Evolutionary conservation across 208 protist genomes (phyloP).

Genomic region (Balamuthia mandrillaris): DNA sequence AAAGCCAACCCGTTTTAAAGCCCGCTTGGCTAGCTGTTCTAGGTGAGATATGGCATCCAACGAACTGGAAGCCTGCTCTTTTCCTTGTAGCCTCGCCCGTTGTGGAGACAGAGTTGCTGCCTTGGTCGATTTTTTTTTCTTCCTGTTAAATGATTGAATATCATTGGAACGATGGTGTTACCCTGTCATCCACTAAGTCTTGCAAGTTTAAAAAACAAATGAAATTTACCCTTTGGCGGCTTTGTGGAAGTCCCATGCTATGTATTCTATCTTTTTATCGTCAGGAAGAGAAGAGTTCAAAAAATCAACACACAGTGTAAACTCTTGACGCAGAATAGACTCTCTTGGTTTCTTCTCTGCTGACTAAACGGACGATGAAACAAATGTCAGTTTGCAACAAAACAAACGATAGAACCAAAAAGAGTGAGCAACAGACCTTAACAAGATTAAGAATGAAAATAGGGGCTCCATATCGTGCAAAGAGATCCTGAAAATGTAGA

Average conservation of each 20-base stretch:
- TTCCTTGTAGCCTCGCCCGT: no score
- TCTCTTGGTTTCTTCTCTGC: constrained; percentile 84
- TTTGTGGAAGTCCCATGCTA: constrained; percentile 79
- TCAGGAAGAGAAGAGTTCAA: constrained; percentile 68
- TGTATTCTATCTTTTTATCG: constrained; percentile 73
- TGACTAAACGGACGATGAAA: constrained; percentile 38
- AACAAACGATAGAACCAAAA: background rate
- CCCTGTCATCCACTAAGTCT: background rate
- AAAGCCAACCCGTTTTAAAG: background rate
- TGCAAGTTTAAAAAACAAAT: background rate
- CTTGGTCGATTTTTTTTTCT: background rate
- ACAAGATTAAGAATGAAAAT: constrained; percentile 88
- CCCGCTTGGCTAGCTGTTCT: background rate
- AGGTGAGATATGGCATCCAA: constrained; percentile 1
- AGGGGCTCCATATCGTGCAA: constrained; percentile 82
- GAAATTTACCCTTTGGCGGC: constrained; percentile 22
- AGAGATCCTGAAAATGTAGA: constrained; percentile 87
- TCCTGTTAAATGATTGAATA: background rate
- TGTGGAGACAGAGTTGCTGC: no score
- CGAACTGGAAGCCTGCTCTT: background rate
- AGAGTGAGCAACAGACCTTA: constrained; percentile 47
- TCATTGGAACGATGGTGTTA: background rate
- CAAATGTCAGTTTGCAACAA: background rate
- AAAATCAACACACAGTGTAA: constrained; percentile 66
- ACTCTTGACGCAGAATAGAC: constrained; percentile 74